These are phyloP conservation scores for Platismatia glauca DNA, from an alignment of 495 filamentous ascomycete species.

Conservation along the genomic window DNA sequence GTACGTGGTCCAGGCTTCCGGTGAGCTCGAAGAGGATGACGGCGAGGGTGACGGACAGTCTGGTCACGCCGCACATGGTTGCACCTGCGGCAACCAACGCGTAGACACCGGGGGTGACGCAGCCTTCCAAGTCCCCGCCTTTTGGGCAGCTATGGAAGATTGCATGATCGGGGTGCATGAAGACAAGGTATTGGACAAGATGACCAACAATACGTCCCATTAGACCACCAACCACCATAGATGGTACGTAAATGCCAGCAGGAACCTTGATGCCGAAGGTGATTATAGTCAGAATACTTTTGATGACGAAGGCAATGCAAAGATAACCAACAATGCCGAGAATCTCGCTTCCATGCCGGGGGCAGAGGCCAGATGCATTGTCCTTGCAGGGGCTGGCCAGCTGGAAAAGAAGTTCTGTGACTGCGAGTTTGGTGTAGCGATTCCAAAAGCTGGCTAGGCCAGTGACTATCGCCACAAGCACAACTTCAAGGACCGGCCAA, in stretches of 20 bases:
- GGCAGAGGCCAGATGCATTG: constrained; percentile 61
- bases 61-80: constrained; percentile 96
- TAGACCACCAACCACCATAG: constrained; percentile 94
- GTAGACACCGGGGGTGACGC: constrained; percentile 92
- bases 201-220: constrained; percentile 87
- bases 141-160: constrained; percentile 68
- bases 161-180: constrained; percentile 58
- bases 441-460: constrained; percentile 91
- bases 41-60: constrained; percentile 85
- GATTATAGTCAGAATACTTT: constrained; percentile 75
- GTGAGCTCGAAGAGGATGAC: constrained; percentile 96
- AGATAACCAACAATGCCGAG: constrained; percentile 60
- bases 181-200: constrained; percentile 70
- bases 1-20: constrained; percentile 85
- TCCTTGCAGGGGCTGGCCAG: constrained; percentile 81
- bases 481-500: constrained; percentile 78
- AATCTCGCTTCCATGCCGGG: constrained; percentile 61
- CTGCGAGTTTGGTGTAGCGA: constrained; percentile 74
- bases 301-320: constrained; percentile 74
- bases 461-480: constrained; percentile 77
- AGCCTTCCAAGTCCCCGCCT: constrained; percentile 61
- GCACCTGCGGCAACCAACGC: constrained; percentile 90
- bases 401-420: constrained; percentile 84
- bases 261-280: constrained; percentile 95
- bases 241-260: constrained; percentile 93